Conservation (phyloP, 179 eudicot genomes). For the Nepenthes alata region DNA sequence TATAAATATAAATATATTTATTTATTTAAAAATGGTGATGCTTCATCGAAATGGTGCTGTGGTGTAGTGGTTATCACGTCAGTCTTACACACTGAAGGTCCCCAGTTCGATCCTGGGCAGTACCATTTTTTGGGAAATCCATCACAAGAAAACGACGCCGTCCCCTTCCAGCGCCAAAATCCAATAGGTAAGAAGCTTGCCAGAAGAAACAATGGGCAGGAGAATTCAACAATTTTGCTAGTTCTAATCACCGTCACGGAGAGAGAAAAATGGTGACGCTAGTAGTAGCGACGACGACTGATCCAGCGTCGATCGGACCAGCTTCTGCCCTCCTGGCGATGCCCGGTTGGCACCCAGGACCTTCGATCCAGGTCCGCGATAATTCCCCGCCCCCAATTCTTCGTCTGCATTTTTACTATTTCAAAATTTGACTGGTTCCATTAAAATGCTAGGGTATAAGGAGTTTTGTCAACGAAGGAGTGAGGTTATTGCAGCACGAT, state of each 20-base stretch:
- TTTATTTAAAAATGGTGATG: too few species aligned
- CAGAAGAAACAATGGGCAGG: too few species aligned
- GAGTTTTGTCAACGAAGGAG: conserved; percentile 39
- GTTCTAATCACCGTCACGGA: too few species aligned
- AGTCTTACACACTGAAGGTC: conserved; percentile 8
- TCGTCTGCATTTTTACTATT: neutral
- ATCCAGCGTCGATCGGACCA: conserved; percentile 66
- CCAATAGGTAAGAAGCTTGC: too few species aligned
- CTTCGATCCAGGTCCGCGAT: conserved; percentile 32
- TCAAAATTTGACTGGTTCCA: neutral
- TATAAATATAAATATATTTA: too few species aligned
- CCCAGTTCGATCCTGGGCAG: conserved; percentile 14
- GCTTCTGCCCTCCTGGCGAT: conserved; percentile 56
- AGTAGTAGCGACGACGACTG: conserved; percentile 63
- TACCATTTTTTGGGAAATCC: neutral
- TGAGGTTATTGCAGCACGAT: conserved; percentile 62
- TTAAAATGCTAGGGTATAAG: conserved; percentile 28
- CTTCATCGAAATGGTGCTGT: neutral
- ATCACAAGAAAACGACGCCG: too few species aligned
- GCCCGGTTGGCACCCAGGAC: conserved; percentile 63
- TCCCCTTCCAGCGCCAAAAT: neutral
- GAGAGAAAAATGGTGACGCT: conserved; percentile 41
- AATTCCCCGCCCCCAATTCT: neutral
- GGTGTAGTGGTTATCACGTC: conserved; percentile 13
- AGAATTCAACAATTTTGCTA: too few species aligned